A percentile compares a stretch with the other conserved stretches of the same genome.
These are phyloP conservation scores for Bjerkandera adusta DNA, from an alignment of 1,284 basidiomycete genomes.

Conservation along the genomic window DNA sequence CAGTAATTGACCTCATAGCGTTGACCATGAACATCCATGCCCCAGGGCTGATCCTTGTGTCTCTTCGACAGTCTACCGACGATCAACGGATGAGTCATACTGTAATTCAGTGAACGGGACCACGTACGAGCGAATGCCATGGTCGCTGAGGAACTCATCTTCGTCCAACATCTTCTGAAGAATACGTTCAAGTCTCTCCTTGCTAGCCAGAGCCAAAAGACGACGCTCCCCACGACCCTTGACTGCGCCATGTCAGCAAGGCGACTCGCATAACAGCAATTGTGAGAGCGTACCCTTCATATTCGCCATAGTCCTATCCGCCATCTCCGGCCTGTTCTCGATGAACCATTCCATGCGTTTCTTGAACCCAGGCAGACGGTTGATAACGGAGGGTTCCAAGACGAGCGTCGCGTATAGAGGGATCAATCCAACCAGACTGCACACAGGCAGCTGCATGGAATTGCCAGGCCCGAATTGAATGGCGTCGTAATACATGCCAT, in stretches of 20 bases:
- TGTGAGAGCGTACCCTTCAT: conserved; percentile 64
- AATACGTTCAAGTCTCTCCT: conserved; percentile 86
- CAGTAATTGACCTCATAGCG: conserved; percentile 94
- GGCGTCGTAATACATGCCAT: conserved; percentile 98
- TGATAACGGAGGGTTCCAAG: conserved; percentile 86
- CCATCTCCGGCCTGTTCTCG: conserved; percentile 86
- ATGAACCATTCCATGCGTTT: conserved; percentile 99
- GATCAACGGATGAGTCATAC: conserved; percentile 8
- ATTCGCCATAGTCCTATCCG: conserved; percentile 93
- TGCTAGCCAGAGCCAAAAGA: conserved; percentile 87
- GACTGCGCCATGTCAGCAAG: conserved; percentile 38
- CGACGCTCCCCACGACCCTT: conserved; percentile 85
- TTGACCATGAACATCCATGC: conserved; percentile 90
- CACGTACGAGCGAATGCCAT: conserved; percentile 91
- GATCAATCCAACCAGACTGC: conserved; percentile 93
- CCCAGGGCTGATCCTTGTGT: conserved; percentile 93
- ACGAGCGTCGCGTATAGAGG: conserved; percentile 95
- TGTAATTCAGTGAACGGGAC: background rate
- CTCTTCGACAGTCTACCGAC: conserved; percentile 71
- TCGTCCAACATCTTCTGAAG: conserved; percentile 97
- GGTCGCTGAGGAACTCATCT: conserved; percentile 92
- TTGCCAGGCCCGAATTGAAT: conserved; percentile 88
- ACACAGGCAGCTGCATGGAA: conserved; percentile 87
- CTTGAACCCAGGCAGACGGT: conserved; percentile 95
- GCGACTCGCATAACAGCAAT: no score